Evolutionary conservation across 2,329 filamentous ascomycete species (phyloP).

Genomic region (Xylariaceae sp.): DNA sequence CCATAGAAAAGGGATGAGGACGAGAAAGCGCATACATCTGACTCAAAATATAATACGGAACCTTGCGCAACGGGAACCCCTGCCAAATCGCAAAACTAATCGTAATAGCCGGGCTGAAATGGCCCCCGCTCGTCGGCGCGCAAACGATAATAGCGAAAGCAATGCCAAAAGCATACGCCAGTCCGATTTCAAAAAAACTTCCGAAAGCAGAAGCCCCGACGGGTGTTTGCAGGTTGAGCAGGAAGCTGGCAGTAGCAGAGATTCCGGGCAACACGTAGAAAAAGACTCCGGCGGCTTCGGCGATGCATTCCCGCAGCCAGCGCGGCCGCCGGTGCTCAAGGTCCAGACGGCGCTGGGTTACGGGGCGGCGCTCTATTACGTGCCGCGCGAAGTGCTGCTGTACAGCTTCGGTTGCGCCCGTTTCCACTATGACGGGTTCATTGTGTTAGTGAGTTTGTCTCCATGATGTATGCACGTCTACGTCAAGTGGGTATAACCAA

Average conservation of each 20-base stretch:
- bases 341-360: conserved; percentile 2
- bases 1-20: no score
- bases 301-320: neutral
- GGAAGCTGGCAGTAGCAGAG: conserved; percentile 3
- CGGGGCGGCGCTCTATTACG: conserved; percentile 1
- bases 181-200: conserved; percentile 2
- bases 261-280: conserved; percentile 44
- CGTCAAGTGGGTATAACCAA: no score
- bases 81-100: conserved; percentile 1
- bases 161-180: conserved; percentile 3
- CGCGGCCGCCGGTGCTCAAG: conserved; percentile 3
- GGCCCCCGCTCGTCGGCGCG: conserved; percentile 1
- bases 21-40: no score
- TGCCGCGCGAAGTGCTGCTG: conserved; percentile 1
- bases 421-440: conserved; percentile 1
- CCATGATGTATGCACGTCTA: neutral
- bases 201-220: neutral
- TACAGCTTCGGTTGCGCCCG: conserved; percentile 4
- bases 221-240: neutral
- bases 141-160: conserved; percentile 2
- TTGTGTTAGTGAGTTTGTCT: neutral
- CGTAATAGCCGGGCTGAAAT: conserved; percentile 3
- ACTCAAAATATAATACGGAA: conserved; percentile 1
- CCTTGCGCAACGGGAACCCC: conserved; percentile 3
- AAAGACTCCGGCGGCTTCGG: conserved; percentile 25